Conservation (phyloP, 495 filamentous ascomycete species). For the Cercophora scortea region DNA sequence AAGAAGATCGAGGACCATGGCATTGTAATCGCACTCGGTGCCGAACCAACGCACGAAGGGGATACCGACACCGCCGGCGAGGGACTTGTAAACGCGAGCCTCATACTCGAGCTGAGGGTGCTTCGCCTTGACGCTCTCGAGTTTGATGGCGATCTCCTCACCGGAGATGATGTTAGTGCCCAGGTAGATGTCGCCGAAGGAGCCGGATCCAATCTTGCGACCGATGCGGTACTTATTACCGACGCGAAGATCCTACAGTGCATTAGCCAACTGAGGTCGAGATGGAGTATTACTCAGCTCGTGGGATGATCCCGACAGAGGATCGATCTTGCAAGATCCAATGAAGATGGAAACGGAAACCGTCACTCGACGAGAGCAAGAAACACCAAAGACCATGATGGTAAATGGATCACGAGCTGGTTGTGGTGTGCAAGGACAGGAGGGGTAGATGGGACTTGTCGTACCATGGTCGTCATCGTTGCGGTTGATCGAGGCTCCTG, state of each 20-base stretch:
- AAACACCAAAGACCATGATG: background rate
- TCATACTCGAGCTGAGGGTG: slow-evolving; percentile 99
- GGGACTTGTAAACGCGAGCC: slow-evolving; percentile 98
- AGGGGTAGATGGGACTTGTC: background rate
- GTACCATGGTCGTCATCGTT: slow-evolving; percentile 47
- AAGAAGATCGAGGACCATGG: slow-evolving; percentile 98
- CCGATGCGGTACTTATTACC: slow-evolving; percentile 99
- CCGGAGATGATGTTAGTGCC: slow-evolving; percentile 99
- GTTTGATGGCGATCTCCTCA: slow-evolving; percentile 99
- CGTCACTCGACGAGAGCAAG: background rate
- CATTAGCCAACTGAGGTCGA: slow-evolving; percentile 5
- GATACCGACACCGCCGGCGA: slow-evolving; percentile 96
- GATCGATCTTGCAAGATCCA: background rate
- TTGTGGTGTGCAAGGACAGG: no score
- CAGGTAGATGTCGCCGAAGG: slow-evolving; percentile 98
- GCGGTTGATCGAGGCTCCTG: slow-evolving; percentile 1
- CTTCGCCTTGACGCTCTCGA: slow-evolving; percentile 99
- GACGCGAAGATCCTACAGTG: slow-evolving; percentile 84
- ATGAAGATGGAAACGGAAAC: background rate
- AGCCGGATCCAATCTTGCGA: slow-evolving; percentile 97
- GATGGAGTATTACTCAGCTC: background rate
- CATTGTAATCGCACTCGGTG: slow-evolving; percentile 99
- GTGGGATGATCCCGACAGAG: background rate
- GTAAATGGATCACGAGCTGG: no score
- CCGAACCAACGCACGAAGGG: slow-evolving; percentile 99